Conservation (phyloP, 345 rosid species). For the Jatropha curcas region DNA sequence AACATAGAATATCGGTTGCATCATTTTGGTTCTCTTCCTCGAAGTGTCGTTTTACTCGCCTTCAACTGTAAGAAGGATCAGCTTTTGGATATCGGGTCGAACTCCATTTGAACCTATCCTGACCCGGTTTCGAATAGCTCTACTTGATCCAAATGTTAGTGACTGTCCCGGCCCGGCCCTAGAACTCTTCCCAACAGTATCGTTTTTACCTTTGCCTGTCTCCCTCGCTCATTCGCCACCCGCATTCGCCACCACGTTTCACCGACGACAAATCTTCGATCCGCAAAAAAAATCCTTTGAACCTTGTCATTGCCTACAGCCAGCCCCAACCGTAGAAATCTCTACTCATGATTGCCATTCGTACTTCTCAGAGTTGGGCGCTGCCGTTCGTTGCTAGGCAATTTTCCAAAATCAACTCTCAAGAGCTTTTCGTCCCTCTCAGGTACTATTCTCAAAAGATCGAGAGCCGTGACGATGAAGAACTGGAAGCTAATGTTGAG, state of each 20-base stretch:
- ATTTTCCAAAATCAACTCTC: not conserved
- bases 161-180: too few relatives aligned
- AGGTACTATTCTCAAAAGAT: conserved; percentile 10
- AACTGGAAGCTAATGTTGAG: not conserved
- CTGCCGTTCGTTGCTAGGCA: not conserved
- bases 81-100: not conserved
- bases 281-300: too few relatives aligned
- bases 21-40: not conserved
- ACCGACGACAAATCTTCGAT: too few relatives aligned
- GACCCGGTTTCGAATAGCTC: too few relatives aligned
- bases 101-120: too few relatives aligned
- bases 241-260: too few relatives aligned
- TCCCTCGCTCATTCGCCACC: too few relatives aligned
- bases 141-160: too few relatives aligned
- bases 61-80: not conserved
- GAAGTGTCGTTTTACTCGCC: not conserved
- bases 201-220: too few relatives aligned
- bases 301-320: too few relatives aligned
- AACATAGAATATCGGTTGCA: not conserved
- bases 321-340: not conserved
- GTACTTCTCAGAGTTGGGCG: not conserved
- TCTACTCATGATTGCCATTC: conserved; percentile 1
- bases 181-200: too few relatives aligned
- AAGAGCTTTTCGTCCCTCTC: conserved; percentile 1
- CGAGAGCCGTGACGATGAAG: not conserved